Conservation (phyloP, 306 rosid genomes). For the Vigna hirtella region DNA sequence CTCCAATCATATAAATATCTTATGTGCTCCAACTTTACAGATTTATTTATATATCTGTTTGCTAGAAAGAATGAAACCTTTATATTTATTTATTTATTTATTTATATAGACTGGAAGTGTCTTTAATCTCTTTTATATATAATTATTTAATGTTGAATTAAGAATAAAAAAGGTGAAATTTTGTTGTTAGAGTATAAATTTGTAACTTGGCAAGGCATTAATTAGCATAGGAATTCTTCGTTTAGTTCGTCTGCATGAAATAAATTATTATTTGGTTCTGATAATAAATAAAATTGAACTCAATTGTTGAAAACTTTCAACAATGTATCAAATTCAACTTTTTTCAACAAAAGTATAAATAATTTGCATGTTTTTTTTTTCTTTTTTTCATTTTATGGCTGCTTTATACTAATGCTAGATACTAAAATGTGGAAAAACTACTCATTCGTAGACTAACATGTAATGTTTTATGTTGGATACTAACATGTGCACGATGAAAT, state of each 20-base stretch:
- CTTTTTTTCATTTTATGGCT: no score
- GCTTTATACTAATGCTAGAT: no score
- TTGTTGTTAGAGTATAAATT: neutral
- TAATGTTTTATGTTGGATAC: no score
- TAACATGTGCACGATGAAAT: no score
- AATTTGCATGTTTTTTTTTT: no score
- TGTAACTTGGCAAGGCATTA: neutral
- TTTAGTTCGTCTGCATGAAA: no score
- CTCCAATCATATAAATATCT: neutral
- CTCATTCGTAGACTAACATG: no score
- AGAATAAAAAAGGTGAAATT: neutral
- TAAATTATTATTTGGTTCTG: no score
- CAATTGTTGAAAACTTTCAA: neutral
- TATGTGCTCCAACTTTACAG: neutral
- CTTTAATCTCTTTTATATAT: no score
- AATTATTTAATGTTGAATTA: no score
- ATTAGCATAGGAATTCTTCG: neutral
- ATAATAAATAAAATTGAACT: neutral
- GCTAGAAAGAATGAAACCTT: neutral
- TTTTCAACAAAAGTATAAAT: neutral
- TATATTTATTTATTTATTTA: neutral
- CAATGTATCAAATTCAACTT: neutral
- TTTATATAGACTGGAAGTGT: no score
- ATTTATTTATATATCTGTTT: neutral
- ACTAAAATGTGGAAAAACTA: no score